Evolutionary conservation across 257 asterid genomes (phyloP).

Genomic region (Solanum corneliomulleri): DNA sequence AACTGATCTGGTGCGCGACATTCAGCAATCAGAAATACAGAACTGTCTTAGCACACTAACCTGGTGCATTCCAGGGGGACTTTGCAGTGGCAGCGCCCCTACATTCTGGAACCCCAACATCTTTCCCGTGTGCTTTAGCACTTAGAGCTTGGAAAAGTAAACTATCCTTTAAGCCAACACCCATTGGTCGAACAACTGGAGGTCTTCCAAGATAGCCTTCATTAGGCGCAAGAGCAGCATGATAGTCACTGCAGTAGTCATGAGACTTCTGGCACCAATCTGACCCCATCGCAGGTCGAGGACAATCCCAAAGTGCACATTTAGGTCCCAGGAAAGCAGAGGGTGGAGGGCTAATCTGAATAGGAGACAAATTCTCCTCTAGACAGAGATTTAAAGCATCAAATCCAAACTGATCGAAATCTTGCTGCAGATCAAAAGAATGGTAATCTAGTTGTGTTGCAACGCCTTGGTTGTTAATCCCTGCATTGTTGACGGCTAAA

Average conservation of each 20-base stretch:
- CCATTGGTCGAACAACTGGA: slow-evolving; percentile 85
- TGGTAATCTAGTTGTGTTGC: slow-evolving; percentile 43
- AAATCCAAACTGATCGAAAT: slow-evolving; percentile 57
- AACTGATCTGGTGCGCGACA: background rate
- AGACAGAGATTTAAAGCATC: slow-evolving; percentile 37
- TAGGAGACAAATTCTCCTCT: slow-evolving; percentile 42
- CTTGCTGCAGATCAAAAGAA: slow-evolving; percentile 47
- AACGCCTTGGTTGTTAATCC: slow-evolving; percentile 27
- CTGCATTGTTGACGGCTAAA: slow-evolving; percentile 39
- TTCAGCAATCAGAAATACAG: background rate
- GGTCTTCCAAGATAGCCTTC: slow-evolving; percentile 75
- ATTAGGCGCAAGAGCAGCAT: slow-evolving; percentile 46
- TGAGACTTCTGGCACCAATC: slow-evolving; percentile 30
- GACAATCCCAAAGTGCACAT: slow-evolving; percentile 94
- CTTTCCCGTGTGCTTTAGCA: slow-evolving; percentile 76
- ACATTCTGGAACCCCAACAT: slow-evolving; percentile 89
- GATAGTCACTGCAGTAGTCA: slow-evolving; percentile 30
- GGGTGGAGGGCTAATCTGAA: slow-evolving; percentile 71
- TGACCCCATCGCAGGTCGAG: slow-evolving; percentile 30
- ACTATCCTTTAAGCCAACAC: slow-evolving; percentile 88
- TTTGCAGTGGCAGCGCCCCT: slow-evolving; percentile 98
- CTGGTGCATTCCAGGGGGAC: slow-evolving; percentile 99
- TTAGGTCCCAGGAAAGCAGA: slow-evolving; percentile 91
- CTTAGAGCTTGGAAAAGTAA: slow-evolving; percentile 82
- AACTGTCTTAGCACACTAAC: slow-evolving; percentile 16